Evolutionary conservation across 305 asterid genomes (phyloP), one percentile per base, ranked within the genome.

Genomic region (Fraxinus sp.): DNA sequence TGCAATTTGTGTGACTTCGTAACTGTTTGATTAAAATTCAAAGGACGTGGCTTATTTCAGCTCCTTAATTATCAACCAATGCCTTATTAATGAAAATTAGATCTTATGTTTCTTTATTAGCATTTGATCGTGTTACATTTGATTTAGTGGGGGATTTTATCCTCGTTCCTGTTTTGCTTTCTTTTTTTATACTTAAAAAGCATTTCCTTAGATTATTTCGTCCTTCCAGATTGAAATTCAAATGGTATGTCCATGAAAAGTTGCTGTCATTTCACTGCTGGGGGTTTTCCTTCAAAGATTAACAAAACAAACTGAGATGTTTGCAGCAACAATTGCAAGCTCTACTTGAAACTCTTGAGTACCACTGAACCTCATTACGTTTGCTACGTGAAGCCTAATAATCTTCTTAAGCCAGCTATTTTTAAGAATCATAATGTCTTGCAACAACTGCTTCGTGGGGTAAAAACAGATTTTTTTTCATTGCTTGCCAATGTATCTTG

Each of bases 271-370:
- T 66, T 66, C 73, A 46, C 32, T 76, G 18, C 24, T 14, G 68
- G 35, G 35, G 9, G 30, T 28, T 28, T 28, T 28, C 30, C 30
- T 28, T 28, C 30, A 28, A 28, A 28, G 30, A 28, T 28, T 1
- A 28, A 28, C 30, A 28, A 28, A 28, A 28, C 30, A 28, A 28
- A 28, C 30, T 28, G 30, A 28, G 30, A 28, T 28, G 30, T 81
- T 90, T 89, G 91, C 97, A 97, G 99, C 98, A 90, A 94, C 98
- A 95, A 94, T 84, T 95, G 88, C 94, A 89, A 91, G 81, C 95
- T 37, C 86, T 94, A 88, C 98, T 95, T 68, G 98, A 95, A 87
- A 94, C 98, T 78, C 88, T 28, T 28, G 80, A 95, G 87, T 87
- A 85, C 97, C 57, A 95, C 98, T 0, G 98, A 95, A 84, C 98